These are phyloP conservation scores for Polyplosphaeria fusca DNA, from an alignment of 495 filamentous ascomycete genomes.

Conservation along the genomic window DNA sequence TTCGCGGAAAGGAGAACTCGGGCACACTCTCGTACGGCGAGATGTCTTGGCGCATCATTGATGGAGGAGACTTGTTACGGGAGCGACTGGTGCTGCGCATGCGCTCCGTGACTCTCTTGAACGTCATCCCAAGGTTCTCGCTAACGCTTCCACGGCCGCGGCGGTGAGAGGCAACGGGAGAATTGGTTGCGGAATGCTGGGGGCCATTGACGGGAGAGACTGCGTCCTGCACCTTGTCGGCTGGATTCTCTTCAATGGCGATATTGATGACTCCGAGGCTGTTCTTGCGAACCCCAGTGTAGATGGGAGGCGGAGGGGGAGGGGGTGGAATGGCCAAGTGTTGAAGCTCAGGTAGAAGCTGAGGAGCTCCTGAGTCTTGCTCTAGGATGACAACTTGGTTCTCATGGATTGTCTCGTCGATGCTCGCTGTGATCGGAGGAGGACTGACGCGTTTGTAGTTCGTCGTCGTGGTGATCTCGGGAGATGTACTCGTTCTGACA, in stretches of 20 bases:
- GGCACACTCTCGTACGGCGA: constrained; percentile 42
- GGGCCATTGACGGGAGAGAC: constrained; percentile 16
- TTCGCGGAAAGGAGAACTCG: constrained; percentile 33
- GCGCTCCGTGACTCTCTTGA: constrained; percentile 39
- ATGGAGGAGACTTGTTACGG: constrained; percentile 39
- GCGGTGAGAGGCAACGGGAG: constrained; percentile 34
- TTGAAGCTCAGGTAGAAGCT: constrained; percentile 77
- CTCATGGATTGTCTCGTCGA: constrained; percentile 63
- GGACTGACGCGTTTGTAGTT: constrained; percentile 32
- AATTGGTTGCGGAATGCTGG: constrained; percentile 17
- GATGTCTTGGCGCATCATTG: constrained; percentile 19
- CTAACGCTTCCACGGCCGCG: constrained; percentile 41
- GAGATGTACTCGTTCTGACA: constrained; percentile 25
- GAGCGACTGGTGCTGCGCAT: constrained; percentile 43
- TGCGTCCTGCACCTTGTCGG: constrained; percentile 5
- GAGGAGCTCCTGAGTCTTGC: constrained; percentile 44
- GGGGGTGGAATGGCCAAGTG: constrained; percentile 70
- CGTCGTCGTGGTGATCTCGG: constrained; percentile 15
- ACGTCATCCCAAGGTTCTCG: constrained; percentile 41
- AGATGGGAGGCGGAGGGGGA: constrained; percentile 61
- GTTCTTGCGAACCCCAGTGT: constrained; percentile 35
- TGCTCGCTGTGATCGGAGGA: constrained; percentile 45
- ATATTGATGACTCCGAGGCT: constrained; percentile 42
- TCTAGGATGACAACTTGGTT: constrained; percentile 40
- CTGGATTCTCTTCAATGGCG: constrained; percentile 39